Evolutionary conservation across 2,329 filamentous ascomycete species (phyloP).

Genomic region (Aspergillus pseudotamarii): DNA sequence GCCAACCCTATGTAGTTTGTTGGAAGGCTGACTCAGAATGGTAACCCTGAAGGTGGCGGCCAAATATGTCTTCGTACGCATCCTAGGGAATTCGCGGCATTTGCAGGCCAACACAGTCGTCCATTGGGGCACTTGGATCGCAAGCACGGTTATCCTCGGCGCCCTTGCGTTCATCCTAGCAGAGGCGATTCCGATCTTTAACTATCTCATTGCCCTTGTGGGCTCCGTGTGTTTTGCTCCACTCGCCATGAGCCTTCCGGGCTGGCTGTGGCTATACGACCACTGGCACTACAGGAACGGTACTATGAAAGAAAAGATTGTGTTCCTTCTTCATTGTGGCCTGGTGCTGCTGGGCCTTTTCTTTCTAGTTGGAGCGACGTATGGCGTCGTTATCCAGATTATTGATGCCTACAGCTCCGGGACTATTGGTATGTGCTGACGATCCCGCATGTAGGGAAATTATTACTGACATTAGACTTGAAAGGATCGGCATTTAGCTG

Average conservation of each 20-base stretch:
- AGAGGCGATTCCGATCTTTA: constrained; percentile 59
- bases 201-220: constrained; percentile 53
- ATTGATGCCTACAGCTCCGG: neutral
- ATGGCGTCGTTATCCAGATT: constrained; percentile 26
- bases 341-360: constrained; percentile 52
- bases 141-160: constrained; percentile 47
- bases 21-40: neutral
- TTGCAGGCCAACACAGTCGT: constrained; percentile 54
- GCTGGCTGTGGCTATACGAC: constrained; percentile 56
- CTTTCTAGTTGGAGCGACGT: constrained; percentile 42
- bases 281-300: constrained; percentile 48
- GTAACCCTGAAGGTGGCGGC: constrained; percentile 34
- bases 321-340: constrained; percentile 46
- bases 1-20: neutral
- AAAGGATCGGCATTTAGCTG: neutral
- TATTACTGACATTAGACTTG: neutral
- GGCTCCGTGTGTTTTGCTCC: constrained; percentile 57
- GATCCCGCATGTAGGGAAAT: neutral
- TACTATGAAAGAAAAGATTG: constrained; percentile 32
- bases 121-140: constrained; percentile 58
- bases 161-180: constrained; percentile 55
- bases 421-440: neutral
- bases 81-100: constrained; percentile 55
- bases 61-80: constrained; percentile 60
- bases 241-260: constrained; percentile 52